phyloP scores from a whole-genome alignment of 371 early-diverging fungal genomes.

The Nosema muscidifuracis region DNA sequence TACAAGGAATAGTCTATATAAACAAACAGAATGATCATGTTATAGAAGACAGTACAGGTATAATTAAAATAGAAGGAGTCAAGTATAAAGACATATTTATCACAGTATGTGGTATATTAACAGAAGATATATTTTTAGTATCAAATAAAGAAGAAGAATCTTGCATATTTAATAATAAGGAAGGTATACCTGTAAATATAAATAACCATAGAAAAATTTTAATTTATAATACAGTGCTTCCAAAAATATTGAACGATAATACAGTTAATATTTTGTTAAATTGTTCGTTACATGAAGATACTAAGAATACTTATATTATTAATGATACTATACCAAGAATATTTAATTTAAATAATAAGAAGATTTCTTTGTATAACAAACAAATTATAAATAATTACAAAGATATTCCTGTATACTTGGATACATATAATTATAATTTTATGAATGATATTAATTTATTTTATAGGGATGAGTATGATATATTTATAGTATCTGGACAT shows the following conservation, averaged over 20 bases:
- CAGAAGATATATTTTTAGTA: neutral
- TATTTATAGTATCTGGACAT: neutral
- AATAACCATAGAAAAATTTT: too few species aligned
- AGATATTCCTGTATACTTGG: constrained; percentile 2
- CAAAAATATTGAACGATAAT: too few species aligned
- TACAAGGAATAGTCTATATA: constrained; percentile 49
- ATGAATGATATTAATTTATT: neutral
- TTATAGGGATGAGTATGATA: neutral
- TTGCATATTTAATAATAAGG: too few species aligned
- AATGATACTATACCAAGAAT: neutral
- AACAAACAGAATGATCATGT: constrained; percentile 28
- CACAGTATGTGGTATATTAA: neutral
- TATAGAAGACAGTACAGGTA: constrained; percentile 44
- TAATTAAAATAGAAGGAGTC: constrained; percentile 33
- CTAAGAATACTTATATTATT: neutral
- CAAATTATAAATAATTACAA: neutral
- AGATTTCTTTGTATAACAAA: neutral
- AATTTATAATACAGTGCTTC: too few species aligned
- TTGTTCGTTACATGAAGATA: too few species aligned
- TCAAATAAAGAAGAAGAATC: too few species aligned
- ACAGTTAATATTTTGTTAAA: too few species aligned
- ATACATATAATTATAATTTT: neutral
- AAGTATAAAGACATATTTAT: constrained; percentile 3
- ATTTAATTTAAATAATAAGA: neutral
- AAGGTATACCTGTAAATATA: too few species aligned